Evolutionary conservation across 495 filamentous ascomycete genomes (phyloP), one percentile per base, ranked within the genome.

Genomic region (Neurospora africana): DNA sequence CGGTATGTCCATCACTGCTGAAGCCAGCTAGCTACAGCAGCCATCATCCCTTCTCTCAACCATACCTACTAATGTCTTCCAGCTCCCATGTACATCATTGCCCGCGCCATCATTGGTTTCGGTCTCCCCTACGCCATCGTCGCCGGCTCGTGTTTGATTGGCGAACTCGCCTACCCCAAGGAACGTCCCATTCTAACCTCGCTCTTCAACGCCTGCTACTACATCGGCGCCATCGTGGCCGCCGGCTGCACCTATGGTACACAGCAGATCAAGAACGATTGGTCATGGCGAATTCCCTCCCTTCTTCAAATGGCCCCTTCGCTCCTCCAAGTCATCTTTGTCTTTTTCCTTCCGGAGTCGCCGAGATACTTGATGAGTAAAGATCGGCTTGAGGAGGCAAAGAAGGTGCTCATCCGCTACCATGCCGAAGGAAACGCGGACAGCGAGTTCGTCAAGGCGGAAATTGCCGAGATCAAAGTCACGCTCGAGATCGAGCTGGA

Each of bases 201-300:
- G 2, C 83, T 91, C 5, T 91, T 90, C 83, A 91, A 91, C 76
- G 86, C 87, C 5, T 86, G 84, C 23, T 91, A 87, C 77, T 91
- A 88, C 76, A 81, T 90, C 72, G 89, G 90, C 7, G 83, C 86
- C 68, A 87, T 91, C 69, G 82, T 87, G 19, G 89, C 88, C 19
- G 88, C 88, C 0, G 84, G 85, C 11, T 81, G 87, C 7, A 87
- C 85, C 0, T 84, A 87, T 69, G 89, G 89, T 9, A 91, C 88
- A 1, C 84, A 87, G 70, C 74, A 75, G 7, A 88, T 90, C 70
- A 37, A 81, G 0, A 84, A 79, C 71, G 81, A 88, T 70, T 91
- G 89, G 89, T 85, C 88, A 5, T 91, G 89, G 90, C 81, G 88
- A 47, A 87, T 91, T 35, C 90, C 89, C 1, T 89, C 86, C 0